A percentile compares a stretch with the other conserved stretches of the same genome.
Conservation (phyloP, 768 basidiomycete genomes). For the Tricholoma matsutake region DNA sequence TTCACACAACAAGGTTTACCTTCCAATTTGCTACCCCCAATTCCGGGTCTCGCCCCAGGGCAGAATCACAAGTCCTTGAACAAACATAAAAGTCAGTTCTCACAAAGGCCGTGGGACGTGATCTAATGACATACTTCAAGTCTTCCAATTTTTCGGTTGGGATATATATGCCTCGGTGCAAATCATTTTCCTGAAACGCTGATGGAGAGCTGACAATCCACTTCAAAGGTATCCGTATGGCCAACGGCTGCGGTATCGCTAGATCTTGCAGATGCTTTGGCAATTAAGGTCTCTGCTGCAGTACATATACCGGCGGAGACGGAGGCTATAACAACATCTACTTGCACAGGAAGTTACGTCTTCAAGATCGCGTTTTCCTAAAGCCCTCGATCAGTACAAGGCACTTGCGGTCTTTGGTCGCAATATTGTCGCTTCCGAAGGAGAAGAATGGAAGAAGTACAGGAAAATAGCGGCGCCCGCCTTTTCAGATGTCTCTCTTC, state of each 20-base stretch:
- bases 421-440: slow-evolving; percentile 66
- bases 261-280: slow-evolving; percentile 35
- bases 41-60: slow-evolving; percentile 28
- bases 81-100: slow-evolving; percentile 28
- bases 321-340: neutral
- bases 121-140: neutral
- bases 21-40: slow-evolving; percentile 26
- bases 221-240: slow-evolving; percentile 25
- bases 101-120: neutral
- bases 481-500: slow-evolving; percentile 50
- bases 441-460: slow-evolving; percentile 63
- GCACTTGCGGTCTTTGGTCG: slow-evolving; percentile 49
- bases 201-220: neutral
- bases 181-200: neutral
- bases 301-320: neutral
- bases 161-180: slow-evolving; percentile 36
- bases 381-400: slow-evolving; percentile 46
- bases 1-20: slow-evolving; percentile 22
- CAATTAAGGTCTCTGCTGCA: slow-evolving; percentile 34
- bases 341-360: slow-evolving; percentile 45
- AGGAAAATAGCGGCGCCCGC: slow-evolving; percentile 62
- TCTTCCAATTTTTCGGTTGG: slow-evolving; percentile 9
- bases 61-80: slow-evolving; percentile 26
- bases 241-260: slow-evolving; percentile 19
- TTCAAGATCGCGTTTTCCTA: slow-evolving; percentile 52